Evolutionary conservation across 2,329 filamentous ascomycete species (phyloP).

Genomic region (Fusarium sp.): DNA sequence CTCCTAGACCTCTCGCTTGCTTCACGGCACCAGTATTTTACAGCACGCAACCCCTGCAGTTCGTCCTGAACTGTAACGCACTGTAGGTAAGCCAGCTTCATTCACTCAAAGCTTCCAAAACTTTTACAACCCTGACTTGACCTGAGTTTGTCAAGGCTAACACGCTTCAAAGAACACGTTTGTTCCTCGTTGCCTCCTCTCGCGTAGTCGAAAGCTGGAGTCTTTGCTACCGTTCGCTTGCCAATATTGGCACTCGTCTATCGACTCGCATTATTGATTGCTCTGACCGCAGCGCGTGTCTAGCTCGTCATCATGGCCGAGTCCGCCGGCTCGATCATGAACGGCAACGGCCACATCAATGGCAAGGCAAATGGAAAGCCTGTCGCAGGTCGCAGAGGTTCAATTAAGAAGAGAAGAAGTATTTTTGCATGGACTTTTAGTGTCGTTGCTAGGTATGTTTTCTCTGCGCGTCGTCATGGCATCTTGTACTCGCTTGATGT

Average conservation of each 20-base stretch:
- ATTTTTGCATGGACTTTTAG: constrained; percentile 55
- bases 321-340: constrained; percentile 46
- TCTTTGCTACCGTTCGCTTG: constrained; percentile 12
- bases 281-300: constrained; percentile 27
- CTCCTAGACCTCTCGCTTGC: constrained; percentile 22
- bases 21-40: constrained; percentile 9
- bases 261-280: constrained; percentile 10
- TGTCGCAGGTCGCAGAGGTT: constrained; percentile 32
- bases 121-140: constrained; percentile 24
- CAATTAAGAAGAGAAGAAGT: constrained; percentile 38
- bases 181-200: constrained; percentile 5
- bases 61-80: neutral
- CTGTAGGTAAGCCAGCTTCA: constrained; percentile 18
- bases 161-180: constrained; percentile 19
- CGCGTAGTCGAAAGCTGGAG: constrained; percentile 4
- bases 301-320: constrained; percentile 48
- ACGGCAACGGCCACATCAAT: constrained; percentile 53
- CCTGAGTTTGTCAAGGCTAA: constrained; percentile 17
- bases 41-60: constrained; percentile 27
- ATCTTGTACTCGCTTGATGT: neutral
- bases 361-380: constrained; percentile 45
- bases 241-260: constrained; percentile 18
- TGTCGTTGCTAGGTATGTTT: constrained; percentile 63
- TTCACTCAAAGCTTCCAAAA: constrained; percentile 23
- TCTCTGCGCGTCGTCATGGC: constrained; percentile 2